Base-by-base conservation (phyloP, 176 grass and related monocot genomes). In the Bonia amplexicaulis region DNA sequence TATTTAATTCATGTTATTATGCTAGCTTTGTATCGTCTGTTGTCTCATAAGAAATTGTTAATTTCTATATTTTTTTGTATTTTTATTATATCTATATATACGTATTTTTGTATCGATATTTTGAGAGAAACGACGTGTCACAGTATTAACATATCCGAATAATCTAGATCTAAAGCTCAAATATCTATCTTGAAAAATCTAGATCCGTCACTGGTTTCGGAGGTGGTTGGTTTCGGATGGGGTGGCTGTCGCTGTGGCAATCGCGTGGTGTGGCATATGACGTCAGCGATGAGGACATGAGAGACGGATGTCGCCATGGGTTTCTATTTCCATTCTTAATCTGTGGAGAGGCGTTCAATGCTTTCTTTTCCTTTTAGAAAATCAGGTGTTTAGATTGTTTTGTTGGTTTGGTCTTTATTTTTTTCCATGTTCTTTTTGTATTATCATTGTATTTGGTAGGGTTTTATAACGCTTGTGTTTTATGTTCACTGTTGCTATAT, bases 181-280 rank as follows among this genome's bases (percentile, higher is more conserved):
- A n/a, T n/a, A n/a, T n/a, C n/a, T n/a, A n/a, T n/a, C n/a, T n/a
- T n/a, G n/a, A n/a, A n/a, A n/a, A n/a, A n/a, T n/a, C n/a, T n/a
- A n/a, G n/a, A n/a, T n/a, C n/a, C n/a, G n/a, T n/a, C n/a, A n/a
- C n/a, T n/a, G n/a, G n/a, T n/a, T n/a, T n/a, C n/a, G n/a, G n/a
- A n/a, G 46, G 37, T 76, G 65, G 60, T 29, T 75, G 71, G 66
- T 11, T 61, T n/a, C n/a, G n/a, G n/a, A n/a, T 52, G 81, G 39
- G 74, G 74, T 89, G 53, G 91, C 80, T 27, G 41, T 71, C 76
- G 75, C 79, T 58, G 67, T 79, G 57, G 70, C 84, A 13, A 61
- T 64, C 39, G 67, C 85, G 25, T 91, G 82, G 84, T 87, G 82
- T 88, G 68, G 37, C 54, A 52, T 95, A 66, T 97, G 78, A 96